A percentile compares a stretch with the other conserved stretches of the same genome.
Evolutionary conservation across 2,329 filamentous ascomycete genomes (phyloP).

Genomic region (Ophiostoma montium): DNA sequence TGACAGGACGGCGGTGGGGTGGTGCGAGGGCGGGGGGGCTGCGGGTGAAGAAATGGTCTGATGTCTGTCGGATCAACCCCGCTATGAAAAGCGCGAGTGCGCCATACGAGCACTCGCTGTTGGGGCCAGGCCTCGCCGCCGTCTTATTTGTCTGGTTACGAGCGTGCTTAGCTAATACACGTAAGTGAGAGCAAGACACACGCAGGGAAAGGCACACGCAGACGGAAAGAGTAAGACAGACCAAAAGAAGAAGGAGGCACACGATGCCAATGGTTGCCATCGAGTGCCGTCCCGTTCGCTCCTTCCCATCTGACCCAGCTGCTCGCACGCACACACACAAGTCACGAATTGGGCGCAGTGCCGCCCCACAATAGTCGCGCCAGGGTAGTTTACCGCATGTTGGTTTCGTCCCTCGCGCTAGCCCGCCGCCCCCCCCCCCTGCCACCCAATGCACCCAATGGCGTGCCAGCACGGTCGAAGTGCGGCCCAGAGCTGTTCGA

Average conservation of each 20-base stretch:
- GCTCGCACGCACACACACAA: too few relatives aligned
- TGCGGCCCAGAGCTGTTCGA: conserved; percentile 12
- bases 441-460: conserved; percentile 9
- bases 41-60: conserved; percentile 8
- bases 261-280: too few relatives aligned
- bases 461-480: conserved; percentile 7
- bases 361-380: neutral
- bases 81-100: conserved; percentile 7
- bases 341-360: neutral
- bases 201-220: too few relatives aligned
- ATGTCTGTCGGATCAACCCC: conserved; percentile 6
- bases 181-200: too few relatives aligned
- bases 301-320: too few relatives aligned
- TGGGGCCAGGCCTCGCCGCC: neutral
- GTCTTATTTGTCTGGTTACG: too few relatives aligned
- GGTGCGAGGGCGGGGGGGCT: conserved; percentile 2
- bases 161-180: too few relatives aligned
- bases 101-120: neutral
- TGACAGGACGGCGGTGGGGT: conserved; percentile 1
- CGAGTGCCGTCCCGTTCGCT: too few relatives aligned
- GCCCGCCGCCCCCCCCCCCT: neutral
- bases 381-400: neutral
- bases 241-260: too few relatives aligned
- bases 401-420: neutral
- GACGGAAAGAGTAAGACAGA: too few relatives aligned